Evolutionary conservation across 441 rosid genomes (phyloP).

Genomic region (Raphanus hybrid): DNA sequence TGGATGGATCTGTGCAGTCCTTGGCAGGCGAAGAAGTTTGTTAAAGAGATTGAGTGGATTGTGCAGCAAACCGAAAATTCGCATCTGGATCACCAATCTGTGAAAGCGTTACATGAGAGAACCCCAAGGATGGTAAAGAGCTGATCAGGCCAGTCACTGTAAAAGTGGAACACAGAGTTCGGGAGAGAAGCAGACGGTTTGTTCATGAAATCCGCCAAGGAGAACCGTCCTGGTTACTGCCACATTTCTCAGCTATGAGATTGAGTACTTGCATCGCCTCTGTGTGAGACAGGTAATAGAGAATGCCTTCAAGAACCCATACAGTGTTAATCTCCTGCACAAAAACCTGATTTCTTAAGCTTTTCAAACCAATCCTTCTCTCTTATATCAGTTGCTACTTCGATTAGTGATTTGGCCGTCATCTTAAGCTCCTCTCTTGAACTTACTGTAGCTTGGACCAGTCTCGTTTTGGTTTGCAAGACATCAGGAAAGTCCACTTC

Average conservation of each 20-base stretch:
- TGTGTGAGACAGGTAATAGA: conserved; percentile 75
- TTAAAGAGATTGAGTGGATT: conserved; percentile 79
- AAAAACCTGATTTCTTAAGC: conserved; percentile 75
- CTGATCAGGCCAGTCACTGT: conserved; percentile 96
- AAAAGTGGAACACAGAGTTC: conserved; percentile 73
- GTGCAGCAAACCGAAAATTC: conserved; percentile 74
- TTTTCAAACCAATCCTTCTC: conserved; percentile 71
- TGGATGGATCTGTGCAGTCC: conserved; percentile 73
- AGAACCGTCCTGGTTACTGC: conserved; percentile 66
- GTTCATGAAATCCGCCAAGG: conserved; percentile 93
- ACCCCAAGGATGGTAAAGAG: conserved; percentile 85
- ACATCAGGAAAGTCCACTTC: conserved; percentile 90
- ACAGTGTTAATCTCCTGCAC: conserved; percentile 65
- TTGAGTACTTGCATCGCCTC: conserved; percentile 88
- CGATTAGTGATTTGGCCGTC: conserved; percentile 72
- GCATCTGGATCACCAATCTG: conserved; percentile 96
- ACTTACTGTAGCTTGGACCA: conserved; percentile 59
- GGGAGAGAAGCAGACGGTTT: conserved; percentile 76
- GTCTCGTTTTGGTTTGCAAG: conserved; percentile 64
- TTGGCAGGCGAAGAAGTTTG: conserved; percentile 82
- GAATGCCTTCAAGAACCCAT: conserved; percentile 92
- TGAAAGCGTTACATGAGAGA: conserved; percentile 79
- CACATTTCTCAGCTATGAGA: conserved; percentile 75
- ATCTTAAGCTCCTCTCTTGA: conserved; percentile 54
- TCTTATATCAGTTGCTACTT: conserved; percentile 81